phyloP scores from a whole-genome alignment of 2,329 filamentous ascomycete species.

The Penicillium hesseltinei region DNA sequence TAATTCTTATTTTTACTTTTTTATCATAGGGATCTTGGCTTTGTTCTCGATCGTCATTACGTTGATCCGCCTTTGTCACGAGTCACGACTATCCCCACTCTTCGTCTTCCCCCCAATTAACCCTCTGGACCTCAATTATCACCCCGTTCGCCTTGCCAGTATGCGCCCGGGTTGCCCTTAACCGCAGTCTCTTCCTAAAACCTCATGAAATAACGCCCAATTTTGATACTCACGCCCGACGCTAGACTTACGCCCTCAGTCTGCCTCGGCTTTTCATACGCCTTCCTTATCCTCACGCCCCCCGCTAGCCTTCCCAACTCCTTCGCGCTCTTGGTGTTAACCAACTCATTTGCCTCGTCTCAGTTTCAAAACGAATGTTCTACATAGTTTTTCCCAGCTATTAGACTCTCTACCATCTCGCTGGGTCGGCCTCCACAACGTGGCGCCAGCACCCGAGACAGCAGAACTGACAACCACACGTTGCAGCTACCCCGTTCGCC shows the following conservation, averaged over 20 bases:
- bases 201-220: constrained; percentile 1
- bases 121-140: constrained; percentile 5
- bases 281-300: neutral
- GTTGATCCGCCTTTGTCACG: constrained; percentile 12
- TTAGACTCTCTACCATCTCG: neutral
- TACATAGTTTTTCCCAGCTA: neutral
- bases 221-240: neutral
- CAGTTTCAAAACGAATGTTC: neutral
- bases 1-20: neutral
- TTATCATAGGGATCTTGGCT: neutral
- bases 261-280: neutral
- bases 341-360: neutral
- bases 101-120: constrained; percentile 3
- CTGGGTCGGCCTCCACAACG: constrained; percentile 13
- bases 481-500: constrained; percentile 8
- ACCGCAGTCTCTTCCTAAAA: neutral
- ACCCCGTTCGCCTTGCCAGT: constrained; percentile 3
- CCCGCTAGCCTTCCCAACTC: constrained; percentile 4
- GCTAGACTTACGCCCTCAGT: neutral
- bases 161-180: constrained; percentile 4
- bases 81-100: constrained; percentile 10
- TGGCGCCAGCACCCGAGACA: constrained; percentile 12
- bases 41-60: constrained; percentile 9
- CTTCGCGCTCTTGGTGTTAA: neutral
- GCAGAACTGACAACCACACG: constrained; percentile 5